Conservation (phyloP, 2,329 filamentous ascomycete species). For the Ilyonectria destructans region DNA sequence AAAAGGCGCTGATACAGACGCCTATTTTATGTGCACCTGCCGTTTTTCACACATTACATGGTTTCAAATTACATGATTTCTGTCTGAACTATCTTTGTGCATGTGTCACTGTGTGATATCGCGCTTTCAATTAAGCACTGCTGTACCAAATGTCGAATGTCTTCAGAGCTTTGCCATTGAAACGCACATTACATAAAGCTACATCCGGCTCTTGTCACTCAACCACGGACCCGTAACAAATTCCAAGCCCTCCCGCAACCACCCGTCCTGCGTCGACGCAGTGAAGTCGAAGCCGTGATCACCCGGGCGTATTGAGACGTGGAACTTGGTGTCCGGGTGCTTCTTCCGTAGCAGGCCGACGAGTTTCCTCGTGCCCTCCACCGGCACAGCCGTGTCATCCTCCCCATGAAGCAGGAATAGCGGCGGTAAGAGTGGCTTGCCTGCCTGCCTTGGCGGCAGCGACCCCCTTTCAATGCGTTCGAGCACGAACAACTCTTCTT, state of each 20-base stretch:
- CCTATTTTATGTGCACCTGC: too few species aligned
- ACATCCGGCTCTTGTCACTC: too few species aligned
- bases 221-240: too few species aligned
- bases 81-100: too few species aligned
- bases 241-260: not conserved
- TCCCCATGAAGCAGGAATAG: constrained; percentile 6
- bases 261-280: not conserved
- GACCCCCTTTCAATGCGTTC: not conserved
- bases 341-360: not conserved
- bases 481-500: constrained; percentile 9
- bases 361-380: constrained; percentile 12
- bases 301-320: not conserved
- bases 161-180: too few species aligned
- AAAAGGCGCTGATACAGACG: too few species aligned
- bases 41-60: too few species aligned
- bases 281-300: constrained; percentile 17
- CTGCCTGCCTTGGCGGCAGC: not conserved
- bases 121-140: too few species aligned
- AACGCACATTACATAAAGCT: too few species aligned
- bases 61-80: too few species aligned
- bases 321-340: constrained; percentile 8
- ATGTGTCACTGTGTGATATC: too few species aligned
- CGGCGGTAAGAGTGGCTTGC: not conserved
- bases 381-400: constrained; percentile 11
- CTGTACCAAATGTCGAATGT: too few species aligned